Conservation (phyloP, 78 protist species). For the Protostelium mycophagum region DNA sequence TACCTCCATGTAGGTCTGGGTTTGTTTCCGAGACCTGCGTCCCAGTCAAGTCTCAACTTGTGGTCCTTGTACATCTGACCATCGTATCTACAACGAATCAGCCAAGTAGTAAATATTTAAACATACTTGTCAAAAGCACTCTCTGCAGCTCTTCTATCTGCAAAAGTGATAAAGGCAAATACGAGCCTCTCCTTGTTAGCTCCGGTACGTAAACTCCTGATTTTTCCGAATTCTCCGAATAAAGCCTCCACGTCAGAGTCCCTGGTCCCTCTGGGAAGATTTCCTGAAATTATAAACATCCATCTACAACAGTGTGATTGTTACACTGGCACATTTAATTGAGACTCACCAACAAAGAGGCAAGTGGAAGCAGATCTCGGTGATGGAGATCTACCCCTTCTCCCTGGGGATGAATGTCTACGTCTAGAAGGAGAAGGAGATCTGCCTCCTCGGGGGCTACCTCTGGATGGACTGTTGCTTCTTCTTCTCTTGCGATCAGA, state of each 20-base stretch:
- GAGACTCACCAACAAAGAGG: neutral
- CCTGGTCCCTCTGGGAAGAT: neutral
- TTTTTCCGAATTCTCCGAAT: neutral
- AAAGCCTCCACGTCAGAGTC: neutral
- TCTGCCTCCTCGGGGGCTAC: neutral
- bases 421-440: neutral
- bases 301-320: neutral
- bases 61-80: neutral
- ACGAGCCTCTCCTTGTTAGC: neutral
- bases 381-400: too few species aligned
- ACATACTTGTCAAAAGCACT: neutral
- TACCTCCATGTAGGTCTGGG: neutral
- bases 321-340: neutral
- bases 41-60: neutral
- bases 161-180: neutral
- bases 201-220: neutral
- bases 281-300: neutral
- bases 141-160: neutral
- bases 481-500: neutral
- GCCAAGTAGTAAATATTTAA: too few species aligned
- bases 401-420: too few species aligned
- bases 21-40: neutral
- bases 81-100: neutral
- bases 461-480: neutral
- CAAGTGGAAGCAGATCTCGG: neutral